A percentile compares a stretch with the other conserved stretches of the same genome.
Evolutionary conservation across 257 asterid genomes (phyloP).

Genomic region (Cynanchum wilfordii): DNA sequence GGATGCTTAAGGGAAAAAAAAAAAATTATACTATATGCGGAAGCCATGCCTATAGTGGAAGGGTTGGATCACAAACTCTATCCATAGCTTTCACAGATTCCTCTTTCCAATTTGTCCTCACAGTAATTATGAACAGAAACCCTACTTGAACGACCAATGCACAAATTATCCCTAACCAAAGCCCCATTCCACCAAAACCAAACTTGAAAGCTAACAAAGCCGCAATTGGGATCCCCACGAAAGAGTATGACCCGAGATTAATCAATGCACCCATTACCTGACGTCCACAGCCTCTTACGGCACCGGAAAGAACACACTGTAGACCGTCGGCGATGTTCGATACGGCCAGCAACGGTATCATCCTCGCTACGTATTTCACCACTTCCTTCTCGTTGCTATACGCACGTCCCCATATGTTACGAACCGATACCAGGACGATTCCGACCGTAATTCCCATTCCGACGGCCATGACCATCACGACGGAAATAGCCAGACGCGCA

Average conservation of each 20-base stretch:
- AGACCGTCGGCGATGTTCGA: constrained; percentile 77
- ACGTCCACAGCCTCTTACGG: constrained; percentile 73
- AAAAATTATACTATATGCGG: too few relatives aligned
- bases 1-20: too few relatives aligned
- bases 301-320: constrained; percentile 79
- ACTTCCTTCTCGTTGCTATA: constrained; percentile 64
- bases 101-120: constrained; percentile 53
- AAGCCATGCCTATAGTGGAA: constrained; percentile 56
- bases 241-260: constrained; percentile 80
- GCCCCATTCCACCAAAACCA: constrained; percentile 80
- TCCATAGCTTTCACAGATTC: constrained; percentile 66
- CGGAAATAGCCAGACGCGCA: constrained; percentile 57
- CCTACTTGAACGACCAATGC: constrained; percentile 61
- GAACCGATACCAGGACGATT: constrained; percentile 34
- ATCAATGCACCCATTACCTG: constrained; percentile 82
- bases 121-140: constrained; percentile 34
- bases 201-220: constrained; percentile 55
- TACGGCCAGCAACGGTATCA: constrained; percentile 72
- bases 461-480: constrained; percentile 43
- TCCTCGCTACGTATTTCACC: constrained; percentile 49
- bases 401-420: constrained; percentile 64
- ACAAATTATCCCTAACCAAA: constrained; percentile 64
- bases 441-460: constrained; percentile 48
- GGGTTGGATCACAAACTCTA: constrained; percentile 38
- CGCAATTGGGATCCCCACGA: constrained; percentile 69